A percentile compares a stretch with the other conserved stretches of the same genome.
Conservation (phyloP, 2,329 filamentous ascomycete species). For the Colletotrichum spinosum region DNA sequence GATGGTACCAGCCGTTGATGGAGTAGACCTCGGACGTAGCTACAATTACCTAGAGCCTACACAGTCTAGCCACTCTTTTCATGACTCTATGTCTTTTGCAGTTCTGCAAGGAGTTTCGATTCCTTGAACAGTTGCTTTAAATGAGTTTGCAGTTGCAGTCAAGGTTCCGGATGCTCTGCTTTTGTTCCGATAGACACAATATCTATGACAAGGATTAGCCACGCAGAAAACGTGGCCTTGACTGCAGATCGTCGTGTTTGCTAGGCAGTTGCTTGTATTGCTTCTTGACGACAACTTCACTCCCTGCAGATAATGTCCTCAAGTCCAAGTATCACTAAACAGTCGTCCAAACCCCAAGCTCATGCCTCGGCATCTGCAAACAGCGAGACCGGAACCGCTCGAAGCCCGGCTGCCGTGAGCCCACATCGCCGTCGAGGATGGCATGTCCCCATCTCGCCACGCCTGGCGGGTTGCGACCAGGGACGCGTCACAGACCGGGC, state of each 20-base stretch:
- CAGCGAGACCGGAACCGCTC: constrained; percentile 5
- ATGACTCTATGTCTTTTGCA: too few species aligned
- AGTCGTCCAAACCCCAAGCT: neutral
- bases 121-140: too few species aligned
- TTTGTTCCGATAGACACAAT: too few species aligned
- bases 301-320: neutral
- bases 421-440: constrained; percentile 1
- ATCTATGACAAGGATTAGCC: too few species aligned
- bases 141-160: too few species aligned
- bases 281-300: too few species aligned
- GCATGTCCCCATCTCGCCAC: neutral
- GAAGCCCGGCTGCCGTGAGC: neutral
- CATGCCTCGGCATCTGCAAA: neutral
- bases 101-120: too few species aligned
- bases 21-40: neutral
- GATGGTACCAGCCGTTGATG: constrained; percentile 31
- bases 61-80: too few species aligned
- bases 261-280: too few species aligned
- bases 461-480: neutral
- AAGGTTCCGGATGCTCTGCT: too few species aligned
- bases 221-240: too few species aligned
- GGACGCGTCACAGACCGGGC: constrained; percentile 11
- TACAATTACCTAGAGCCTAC: neutral
- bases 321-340: neutral
- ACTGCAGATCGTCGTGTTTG: too few species aligned